Evolutionary conservation across 108 stramenopile genomes (phyloP).

Genomic region (Heterococcus sp.): DNA sequence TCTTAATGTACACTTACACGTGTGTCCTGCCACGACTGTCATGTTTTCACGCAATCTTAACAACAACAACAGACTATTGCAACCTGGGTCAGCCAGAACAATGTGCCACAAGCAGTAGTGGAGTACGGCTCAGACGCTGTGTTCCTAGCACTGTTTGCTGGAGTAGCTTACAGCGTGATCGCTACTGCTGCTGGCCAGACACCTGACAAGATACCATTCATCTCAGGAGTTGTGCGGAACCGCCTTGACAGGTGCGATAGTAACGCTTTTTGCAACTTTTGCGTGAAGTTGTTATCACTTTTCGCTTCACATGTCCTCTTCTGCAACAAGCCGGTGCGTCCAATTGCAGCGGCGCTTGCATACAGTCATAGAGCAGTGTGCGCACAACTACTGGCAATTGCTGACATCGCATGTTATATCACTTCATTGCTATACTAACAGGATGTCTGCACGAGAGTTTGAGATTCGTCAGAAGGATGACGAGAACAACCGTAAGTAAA

Average conservation of each 20-base stretch:
- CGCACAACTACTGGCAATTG: neutral
- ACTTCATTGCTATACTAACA: neutral
- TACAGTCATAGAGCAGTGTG: no score
- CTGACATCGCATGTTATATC: neutral
- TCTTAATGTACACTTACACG: neutral
- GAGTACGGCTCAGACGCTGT: neutral
- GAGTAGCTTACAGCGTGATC: neutral
- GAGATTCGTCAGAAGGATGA: neutral
- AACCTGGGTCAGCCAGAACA: neutral
- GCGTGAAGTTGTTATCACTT: neutral
- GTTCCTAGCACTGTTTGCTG: neutral
- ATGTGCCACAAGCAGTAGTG: no score
- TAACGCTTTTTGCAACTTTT: neutral
- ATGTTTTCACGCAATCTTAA: neutral
- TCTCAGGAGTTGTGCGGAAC: neutral
- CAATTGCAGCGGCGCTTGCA: no score
- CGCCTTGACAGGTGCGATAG: neutral
- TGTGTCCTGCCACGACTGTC: neutral
- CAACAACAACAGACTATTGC: neutral
- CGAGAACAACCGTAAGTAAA: no score
- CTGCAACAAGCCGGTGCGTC: no score
- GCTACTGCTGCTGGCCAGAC: neutral
- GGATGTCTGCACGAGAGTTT: neutral
- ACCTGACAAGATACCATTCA: neutral
- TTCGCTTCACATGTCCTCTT: neutral